These are phyloP conservation scores for Clitopilus hobsonii DNA, from an alignment of 768 basidiomycete genomes.

Conservation along the genomic window DNA sequence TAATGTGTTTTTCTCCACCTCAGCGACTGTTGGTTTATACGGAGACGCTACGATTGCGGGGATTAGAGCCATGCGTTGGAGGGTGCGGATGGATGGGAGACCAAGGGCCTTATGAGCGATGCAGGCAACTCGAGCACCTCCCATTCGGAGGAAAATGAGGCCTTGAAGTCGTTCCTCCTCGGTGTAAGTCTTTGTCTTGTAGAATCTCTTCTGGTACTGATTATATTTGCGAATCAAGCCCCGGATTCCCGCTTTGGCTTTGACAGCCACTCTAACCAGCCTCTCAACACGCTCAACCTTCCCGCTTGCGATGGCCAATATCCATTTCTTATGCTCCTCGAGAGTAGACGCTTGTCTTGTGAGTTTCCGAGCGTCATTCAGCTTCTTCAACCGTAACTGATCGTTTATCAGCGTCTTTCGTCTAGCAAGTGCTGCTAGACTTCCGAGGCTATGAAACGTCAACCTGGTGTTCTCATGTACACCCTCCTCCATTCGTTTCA, in stretches of 20 bases:
- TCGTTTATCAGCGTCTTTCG: background rate
- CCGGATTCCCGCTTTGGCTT: constrained; percentile 10
- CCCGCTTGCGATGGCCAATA: constrained; percentile 18
- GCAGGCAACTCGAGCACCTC: constrained; percentile 13
- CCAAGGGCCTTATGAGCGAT: constrained; percentile 13
- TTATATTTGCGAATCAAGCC: constrained; percentile 12
- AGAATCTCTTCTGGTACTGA: constrained; percentile 10
- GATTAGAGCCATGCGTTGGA: constrained; percentile 3
- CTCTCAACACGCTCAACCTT: constrained; percentile 12
- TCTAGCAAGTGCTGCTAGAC: background rate
- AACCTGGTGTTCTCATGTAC: background rate
- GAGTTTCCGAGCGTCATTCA: constrained; percentile 5
- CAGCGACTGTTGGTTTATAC: constrained; percentile 3
- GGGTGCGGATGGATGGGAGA: constrained; percentile 13
- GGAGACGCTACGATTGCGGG: constrained; percentile 7
- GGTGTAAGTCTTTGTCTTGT: constrained; percentile 11
- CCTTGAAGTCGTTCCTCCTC: constrained; percentile 15
- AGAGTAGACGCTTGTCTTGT: constrained; percentile 3
- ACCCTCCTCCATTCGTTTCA: background rate
- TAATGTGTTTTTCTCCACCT: constrained; percentile 16
- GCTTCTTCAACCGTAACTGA: background rate
- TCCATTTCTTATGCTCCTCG: constrained; percentile 14
- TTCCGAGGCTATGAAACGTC: background rate
- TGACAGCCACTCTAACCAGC: constrained; percentile 6
- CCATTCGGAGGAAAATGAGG: constrained; percentile 14